Conservation (phyloP, 441 rosid species). For the Brassica hybrid region DNA sequence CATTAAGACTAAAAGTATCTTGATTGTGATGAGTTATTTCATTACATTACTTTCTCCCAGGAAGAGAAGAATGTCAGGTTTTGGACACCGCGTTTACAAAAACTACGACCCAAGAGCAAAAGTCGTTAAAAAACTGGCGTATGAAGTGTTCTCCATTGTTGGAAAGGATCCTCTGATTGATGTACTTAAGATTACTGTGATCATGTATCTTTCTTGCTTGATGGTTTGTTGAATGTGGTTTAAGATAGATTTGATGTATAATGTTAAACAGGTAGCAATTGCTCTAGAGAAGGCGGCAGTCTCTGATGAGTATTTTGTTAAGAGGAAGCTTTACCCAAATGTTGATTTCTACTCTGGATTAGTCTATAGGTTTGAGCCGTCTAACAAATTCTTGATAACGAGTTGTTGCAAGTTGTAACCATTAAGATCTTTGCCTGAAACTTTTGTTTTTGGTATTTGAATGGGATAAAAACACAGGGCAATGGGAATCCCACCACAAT, state of each 20-base stretch:
- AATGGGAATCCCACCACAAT: conserved; percentile 84
- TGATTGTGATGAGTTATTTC: neutral
- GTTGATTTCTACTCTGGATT: conserved; percentile 97
- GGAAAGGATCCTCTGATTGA: conserved; percentile 95
- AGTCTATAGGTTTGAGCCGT: conserved; percentile 68
- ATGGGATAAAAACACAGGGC: conserved; percentile 56
- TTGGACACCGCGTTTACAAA: conserved; percentile 95
- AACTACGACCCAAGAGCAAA: conserved; percentile 92
- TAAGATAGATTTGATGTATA: conserved; percentile 4
- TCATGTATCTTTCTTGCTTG: neutral
- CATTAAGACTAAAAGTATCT: neutral
- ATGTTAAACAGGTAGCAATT: conserved; percentile 73
- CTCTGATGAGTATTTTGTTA: conserved; percentile 86
- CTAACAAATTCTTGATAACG: neutral
- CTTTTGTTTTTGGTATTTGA: conserved; percentile 1
- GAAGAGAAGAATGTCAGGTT: conserved; percentile 89
- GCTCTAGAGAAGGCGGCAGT: conserved; percentile 86
- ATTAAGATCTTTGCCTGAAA: neutral
- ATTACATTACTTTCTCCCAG: conserved; percentile 39
- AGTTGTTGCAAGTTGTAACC: neutral
- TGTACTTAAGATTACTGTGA: conserved; percentile 45
- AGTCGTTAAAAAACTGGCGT: conserved; percentile 76
- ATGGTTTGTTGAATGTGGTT: neutral
- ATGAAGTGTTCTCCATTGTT: conserved; percentile 90
- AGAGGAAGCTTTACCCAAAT: conserved; percentile 94